These are phyloP conservation scores for Sugiyamaella marilandica DNA, from an alignment of 805 yeast genomes.

Conservation along the genomic window DNA sequence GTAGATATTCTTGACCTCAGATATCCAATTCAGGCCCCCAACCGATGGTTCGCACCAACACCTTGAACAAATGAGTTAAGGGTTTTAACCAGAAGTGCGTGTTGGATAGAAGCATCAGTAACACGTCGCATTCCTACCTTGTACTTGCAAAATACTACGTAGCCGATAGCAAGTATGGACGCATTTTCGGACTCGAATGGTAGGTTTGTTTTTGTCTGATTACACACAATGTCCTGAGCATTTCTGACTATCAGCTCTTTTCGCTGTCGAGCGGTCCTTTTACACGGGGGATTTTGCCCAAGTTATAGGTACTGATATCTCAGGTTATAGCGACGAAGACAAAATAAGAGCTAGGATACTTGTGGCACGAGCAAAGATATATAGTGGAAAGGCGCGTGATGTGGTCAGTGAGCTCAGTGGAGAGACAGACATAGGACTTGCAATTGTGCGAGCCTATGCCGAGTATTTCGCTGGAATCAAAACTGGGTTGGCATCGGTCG, in stretches of 20 bases:
- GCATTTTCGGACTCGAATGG: constrained; percentile 30
- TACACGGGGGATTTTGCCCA: constrained; percentile 37
- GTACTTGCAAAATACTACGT: too few species aligned
- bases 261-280: constrained; percentile 36
- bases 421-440: constrained; percentile 23
- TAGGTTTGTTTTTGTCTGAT: constrained; percentile 20
- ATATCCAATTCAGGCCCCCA: too few species aligned
- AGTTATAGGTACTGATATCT: constrained; percentile 29
- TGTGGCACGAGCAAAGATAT: constrained; percentile 36
- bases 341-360: constrained; percentile 31
- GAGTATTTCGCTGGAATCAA: constrained; percentile 23
- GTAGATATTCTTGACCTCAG: too few species aligned
- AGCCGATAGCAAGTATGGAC: constrained; percentile 17
- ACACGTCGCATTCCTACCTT: too few species aligned
- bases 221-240: background rate
- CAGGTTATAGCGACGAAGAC: constrained; percentile 22
- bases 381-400: constrained; percentile 29
- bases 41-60: too few species aligned
- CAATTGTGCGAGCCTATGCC: constrained; percentile 27
- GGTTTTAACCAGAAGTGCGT: too few species aligned
- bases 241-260: constrained; percentile 23
- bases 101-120: too few species aligned
- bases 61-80: too few species aligned
- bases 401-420: constrained; percentile 28
- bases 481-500: constrained; percentile 21